phyloP scores from a whole-genome alignment of 2,329 filamentous ascomycete species.

The Pestalotiopsis sp. region DNA sequence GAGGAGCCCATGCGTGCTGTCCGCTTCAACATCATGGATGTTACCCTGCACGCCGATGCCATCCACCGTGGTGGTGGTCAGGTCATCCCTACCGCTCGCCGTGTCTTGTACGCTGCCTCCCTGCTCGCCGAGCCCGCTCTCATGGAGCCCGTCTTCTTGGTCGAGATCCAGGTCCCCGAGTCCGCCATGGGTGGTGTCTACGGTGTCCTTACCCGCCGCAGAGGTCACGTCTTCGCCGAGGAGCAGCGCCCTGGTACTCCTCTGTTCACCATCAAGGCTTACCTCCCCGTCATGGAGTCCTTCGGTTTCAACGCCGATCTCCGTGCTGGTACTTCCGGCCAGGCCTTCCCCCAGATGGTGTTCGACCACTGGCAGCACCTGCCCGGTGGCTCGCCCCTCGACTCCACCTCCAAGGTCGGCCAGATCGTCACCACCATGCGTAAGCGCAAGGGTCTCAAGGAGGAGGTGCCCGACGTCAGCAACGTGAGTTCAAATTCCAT shows the following conservation, averaged over 20 bases:
- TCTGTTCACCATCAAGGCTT: constrained; percentile 98
- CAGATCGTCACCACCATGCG: constrained; percentile 84
- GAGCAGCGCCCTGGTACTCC: constrained; percentile 98
- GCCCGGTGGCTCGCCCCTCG: constrained; percentile 89
- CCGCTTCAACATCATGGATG: constrained; percentile 99
- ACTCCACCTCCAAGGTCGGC: constrained; percentile 79
- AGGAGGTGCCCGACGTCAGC: constrained; percentile 86
- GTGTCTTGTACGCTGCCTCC: constrained; percentile 91
- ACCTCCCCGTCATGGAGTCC: constrained; percentile 94
- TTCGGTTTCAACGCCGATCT: constrained; percentile 99
- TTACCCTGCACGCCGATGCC: constrained; percentile 98
- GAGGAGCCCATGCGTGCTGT: constrained; percentile 97
- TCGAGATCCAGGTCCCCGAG: constrained; percentile 99
- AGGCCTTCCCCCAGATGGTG: constrained; percentile 98
- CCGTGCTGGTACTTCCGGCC: constrained; percentile 87
- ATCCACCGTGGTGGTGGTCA: constrained; percentile 99
- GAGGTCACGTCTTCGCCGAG: constrained; percentile 99
- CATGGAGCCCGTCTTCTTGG: constrained; percentile 96
- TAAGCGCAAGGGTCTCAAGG: constrained; percentile 99
- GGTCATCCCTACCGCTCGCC: constrained; percentile 95
- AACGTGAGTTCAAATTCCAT: constrained; percentile 71
- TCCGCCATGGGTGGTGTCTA: constrained; percentile 99
- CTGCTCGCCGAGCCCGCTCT: constrained; percentile 90
- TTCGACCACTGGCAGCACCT: constrained; percentile 99
- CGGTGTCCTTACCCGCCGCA: constrained; percentile 93